Evolutionary conservation across 257 asterid species (phyloP), one percentile per base, ranked within the genome.

Genomic region (Salvia hispanica): DNA sequence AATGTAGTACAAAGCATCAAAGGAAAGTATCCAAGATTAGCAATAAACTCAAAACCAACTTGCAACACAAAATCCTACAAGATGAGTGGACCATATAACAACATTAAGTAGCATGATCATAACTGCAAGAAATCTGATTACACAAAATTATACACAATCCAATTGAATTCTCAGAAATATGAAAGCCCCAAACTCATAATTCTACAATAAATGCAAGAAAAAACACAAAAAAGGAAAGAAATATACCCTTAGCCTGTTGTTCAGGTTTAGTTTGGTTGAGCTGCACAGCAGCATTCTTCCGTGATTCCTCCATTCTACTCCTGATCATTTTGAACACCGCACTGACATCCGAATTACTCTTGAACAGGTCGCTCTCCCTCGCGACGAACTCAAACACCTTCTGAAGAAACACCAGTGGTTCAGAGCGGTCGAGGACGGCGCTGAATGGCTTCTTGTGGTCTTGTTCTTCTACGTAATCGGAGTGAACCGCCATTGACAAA

Each of bases 321-420:
- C 78, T 90, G 64, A 90, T 95, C 80, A 77, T 83, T 18, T 83
- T 84, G 21, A 78, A 78, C 39, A 91, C 95, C n/a, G 96, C 92
- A 60, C 52, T 85, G 61, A 91, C 88, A 72, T 91, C 97, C 1
- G 86, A 80, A 73, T 88, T 93, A 72, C 95, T 88, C 81, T 72
- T 85, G 78, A 91, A 88, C 3, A 91, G 76, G 81, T 91, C 97
- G 28, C 88, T 80, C 67, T 91, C 96, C 74, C 70, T 72, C 0
- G 91, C 96, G 5, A 83, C 75, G 77, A 91, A 91, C 70, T 81
- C 90, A 54, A 91, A 73, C 9, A 71, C 93, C 65, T 71, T 74
- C 75, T 83, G 86, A 16, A 91, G 73, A 72, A 88, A 91, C 66
- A 88, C 89, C 37, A 90, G 47, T 3, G 97, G 95, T 61, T 85